Percentiles rank a stretch among this genome's conserved stretches.
These are phyloP conservation scores for Suillus occidentalis DNA, from an alignment of 768 basidiomycete genomes.

Conservation along the genomic window DNA sequence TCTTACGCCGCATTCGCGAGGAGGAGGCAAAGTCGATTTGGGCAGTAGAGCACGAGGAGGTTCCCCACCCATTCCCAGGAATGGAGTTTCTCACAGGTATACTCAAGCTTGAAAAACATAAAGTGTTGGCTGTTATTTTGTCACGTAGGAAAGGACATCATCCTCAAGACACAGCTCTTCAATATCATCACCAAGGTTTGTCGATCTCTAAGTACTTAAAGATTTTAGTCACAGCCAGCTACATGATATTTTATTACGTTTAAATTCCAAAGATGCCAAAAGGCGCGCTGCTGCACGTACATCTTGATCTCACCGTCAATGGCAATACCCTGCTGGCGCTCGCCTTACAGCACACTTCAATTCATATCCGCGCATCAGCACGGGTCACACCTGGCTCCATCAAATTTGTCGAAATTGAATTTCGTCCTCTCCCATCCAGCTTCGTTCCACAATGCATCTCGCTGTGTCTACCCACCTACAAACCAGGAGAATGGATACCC, in stretches of 20 bases:
- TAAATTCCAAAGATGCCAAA: conserved; percentile 65
- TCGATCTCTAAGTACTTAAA: background rate
- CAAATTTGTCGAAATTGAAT: conserved; percentile 48
- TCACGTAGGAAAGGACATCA: conserved; percentile 49
- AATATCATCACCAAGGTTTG: conserved; percentile 57
- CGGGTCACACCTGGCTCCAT: conserved; percentile 43
- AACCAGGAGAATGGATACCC: conserved; percentile 52
- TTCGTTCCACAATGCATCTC: conserved; percentile 24
- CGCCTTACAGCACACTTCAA: conserved; percentile 53
- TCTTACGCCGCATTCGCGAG: conserved; percentile 54
- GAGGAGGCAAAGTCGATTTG: conserved; percentile 60
- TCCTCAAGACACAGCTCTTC: conserved; percentile 62
- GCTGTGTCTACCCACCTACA: conserved; percentile 40
- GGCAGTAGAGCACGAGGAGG: conserved; percentile 49
- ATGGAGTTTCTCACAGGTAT: conserved; percentile 77
- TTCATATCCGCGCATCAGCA: conserved; percentile 56
- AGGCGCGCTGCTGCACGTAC: conserved; percentile 71
- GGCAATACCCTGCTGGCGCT: conserved; percentile 49
- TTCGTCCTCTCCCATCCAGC: conserved; percentile 45
- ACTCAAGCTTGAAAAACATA: conserved; percentile 7
- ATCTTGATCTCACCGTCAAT: conserved; percentile 74
- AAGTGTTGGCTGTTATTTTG: background rate
- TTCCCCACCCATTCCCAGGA: conserved; percentile 69
- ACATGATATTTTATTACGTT: background rate
- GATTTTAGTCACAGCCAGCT: background rate